Percentiles rank a stretch among this genome's conserved stretches.
These are phyloP conservation scores for Trichoderma koningiopsis DNA, from an alignment of 2,329 filamentous ascomycete genomes.

Conservation along the genomic window DNA sequence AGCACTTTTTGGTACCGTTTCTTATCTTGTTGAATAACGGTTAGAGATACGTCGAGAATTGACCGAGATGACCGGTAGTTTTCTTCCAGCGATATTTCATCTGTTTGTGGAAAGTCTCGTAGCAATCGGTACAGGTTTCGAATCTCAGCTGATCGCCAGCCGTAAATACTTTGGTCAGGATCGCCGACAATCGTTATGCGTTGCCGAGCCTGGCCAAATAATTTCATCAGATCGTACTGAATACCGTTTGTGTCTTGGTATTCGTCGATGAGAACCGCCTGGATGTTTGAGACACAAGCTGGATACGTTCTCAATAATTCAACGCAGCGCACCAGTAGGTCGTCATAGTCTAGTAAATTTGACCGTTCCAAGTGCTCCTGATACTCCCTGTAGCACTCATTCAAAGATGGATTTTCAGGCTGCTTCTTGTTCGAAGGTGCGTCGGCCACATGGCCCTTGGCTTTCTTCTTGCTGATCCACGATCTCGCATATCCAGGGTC, in stretches of 20 bases:
- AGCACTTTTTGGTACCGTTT: conserved; percentile 78
- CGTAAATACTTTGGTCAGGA: conserved; percentile 97
- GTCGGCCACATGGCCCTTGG: conserved; percentile 53
- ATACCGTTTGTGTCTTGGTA: conserved; percentile 97
- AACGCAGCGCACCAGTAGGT: conserved; percentile 81
- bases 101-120: conserved; percentile 72
- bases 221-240: conserved; percentile 90
- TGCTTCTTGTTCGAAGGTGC: conserved; percentile 43
- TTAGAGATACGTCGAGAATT: conserved; percentile 77
- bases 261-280: conserved; percentile 92
- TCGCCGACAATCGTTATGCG: conserved; percentile 95
- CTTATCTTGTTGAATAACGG: conserved; percentile 88
- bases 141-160: conserved; percentile 90
- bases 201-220: conserved; percentile 72
- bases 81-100: conserved; percentile 83
- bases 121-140: conserved; percentile 82
- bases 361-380: conserved; percentile 72
- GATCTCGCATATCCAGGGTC: conserved; percentile 71
- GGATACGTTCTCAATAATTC: conserved; percentile 75
- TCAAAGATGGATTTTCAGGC: conserved; percentile 59
- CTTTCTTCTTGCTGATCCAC: conserved; percentile 73
- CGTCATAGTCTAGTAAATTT: conserved; percentile 91
- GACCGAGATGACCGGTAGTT: conserved; percentile 91
- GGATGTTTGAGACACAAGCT: conserved; percentile 82
- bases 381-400: conserved; percentile 72